Base-by-base conservation (phyloP, 163 green algal genomes). In the Chlorella variabilis region DNA sequence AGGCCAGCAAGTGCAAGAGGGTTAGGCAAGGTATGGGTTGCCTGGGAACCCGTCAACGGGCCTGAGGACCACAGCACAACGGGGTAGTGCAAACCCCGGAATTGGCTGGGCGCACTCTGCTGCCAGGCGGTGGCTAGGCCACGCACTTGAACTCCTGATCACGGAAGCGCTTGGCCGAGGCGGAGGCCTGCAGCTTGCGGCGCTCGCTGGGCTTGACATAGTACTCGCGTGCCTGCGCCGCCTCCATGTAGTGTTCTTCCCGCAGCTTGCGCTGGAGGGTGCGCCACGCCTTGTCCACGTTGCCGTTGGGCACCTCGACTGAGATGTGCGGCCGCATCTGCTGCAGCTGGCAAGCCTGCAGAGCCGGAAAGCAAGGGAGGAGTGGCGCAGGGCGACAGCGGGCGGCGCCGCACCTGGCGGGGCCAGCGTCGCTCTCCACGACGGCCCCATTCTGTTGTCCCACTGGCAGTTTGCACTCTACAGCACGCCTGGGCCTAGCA, bases 171-270 rank as follows among this genome's bases (percentile, higher is more conserved):
- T 68, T 77, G 0, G 34, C 38, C 3, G 85, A 78, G 21, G 77
- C 45, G 8, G 18, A 33, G 0, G 29, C 59, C 11, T 38, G 61
- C 38, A 73, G 9, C n/a, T 84, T 89, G 5, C 85, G 66, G 18
- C 65, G 66, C 48, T 86, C 80, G 48, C 51, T 80, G 33, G 85
- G 85, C 75, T 86, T 86, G 36, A 79, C 45, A 33, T 67, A 85
- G 17, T 77, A 9, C 69, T 65, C 29, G 18, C 5, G 29, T 9
- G 29, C 1, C 65, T 82, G 75, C 75, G 80, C 85, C n/a, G 29
- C 48, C 21, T 83, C 21, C 34, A 58, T 71, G 45, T 83, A 58
- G 15, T 27, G 27, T 63, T 86, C 78, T 3, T 86, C 80, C 4
- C 33, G 38, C 11, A 89, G 23, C 71, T 82, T 84, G 34, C 85